These are phyloP conservation scores for Dactylonectria estremocensis DNA, from an alignment of 2,329 filamentous ascomycete species.

Conservation along the genomic window DNA sequence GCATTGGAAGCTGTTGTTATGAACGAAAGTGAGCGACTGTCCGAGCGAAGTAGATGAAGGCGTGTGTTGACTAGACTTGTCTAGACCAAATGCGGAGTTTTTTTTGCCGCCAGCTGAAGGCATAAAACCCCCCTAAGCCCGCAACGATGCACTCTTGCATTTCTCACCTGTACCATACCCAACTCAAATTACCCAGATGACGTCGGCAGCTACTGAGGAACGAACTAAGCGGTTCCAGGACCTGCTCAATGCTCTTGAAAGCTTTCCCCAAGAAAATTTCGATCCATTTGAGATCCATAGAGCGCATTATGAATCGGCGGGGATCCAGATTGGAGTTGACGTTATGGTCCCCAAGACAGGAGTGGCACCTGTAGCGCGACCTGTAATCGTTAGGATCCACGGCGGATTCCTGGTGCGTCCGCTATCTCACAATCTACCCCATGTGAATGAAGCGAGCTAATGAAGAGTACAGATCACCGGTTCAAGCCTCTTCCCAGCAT, in stretches of 20 bases:
- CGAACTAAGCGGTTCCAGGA: background rate
- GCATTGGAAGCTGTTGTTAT: too few species aligned
- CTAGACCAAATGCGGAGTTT: background rate
- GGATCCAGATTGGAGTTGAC: constrained; percentile 12
- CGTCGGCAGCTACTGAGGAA: background rate
- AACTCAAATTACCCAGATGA: too few species aligned
- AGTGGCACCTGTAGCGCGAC: background rate
- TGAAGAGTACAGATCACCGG: too few species aligned
- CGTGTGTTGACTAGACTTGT: too few species aligned
- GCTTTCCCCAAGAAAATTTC: constrained; percentile 10
- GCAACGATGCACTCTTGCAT: background rate
- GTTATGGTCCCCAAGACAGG: constrained; percentile 8
- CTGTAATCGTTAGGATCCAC: constrained; percentile 25
- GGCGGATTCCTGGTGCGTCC: constrained; percentile 23
- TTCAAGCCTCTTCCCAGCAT: too few species aligned
- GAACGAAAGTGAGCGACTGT: too few species aligned
- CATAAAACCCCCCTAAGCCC: background rate
- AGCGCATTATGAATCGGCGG: constrained; percentile 7
- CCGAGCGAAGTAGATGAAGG: too few species aligned
- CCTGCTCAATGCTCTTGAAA: constrained; percentile 12
- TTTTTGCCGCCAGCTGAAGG: too few species aligned
- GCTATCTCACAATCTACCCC: constrained; percentile 5
- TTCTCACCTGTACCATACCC: too few species aligned
- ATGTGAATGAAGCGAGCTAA: too few species aligned
- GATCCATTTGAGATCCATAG: constrained; percentile 9